Base-by-base conservation (phyloP, 179 eudicot species). In the Amaranthus tricolor region DNA sequence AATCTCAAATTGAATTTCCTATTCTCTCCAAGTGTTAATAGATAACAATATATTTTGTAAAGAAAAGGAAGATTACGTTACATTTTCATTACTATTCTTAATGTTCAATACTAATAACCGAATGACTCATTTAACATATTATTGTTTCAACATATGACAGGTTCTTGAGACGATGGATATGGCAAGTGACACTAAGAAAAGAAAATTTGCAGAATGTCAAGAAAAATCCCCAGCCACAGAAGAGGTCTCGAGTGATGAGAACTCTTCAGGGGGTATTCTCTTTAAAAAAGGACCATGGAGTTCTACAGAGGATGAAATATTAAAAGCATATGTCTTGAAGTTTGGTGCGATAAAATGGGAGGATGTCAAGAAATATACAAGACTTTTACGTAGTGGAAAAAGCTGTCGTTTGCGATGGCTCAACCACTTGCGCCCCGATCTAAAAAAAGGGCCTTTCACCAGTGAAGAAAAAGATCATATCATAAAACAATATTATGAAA, bases 351-450 rank as follows among this genome's bases (percentile, higher is more conserved):
- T 84, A 11, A 85, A 83, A 45, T 85, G 88, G 88, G 83, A 85
- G 74, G 88, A 86, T 68, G 86, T 85, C 59, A 86, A 85, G 45
- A 85, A 80, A 60, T 76, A 80, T 73, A 80, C 88, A 14, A 86
- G 88, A 60, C 84, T 85, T 62, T 80, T 84, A 65, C 82, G 88
- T 40, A 82, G 88, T 76, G 88, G 88, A 52, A 85, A 85, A 76
- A 85, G 88, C 62, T 85, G 88, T 71, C 88, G 88, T 47, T 53
- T 85, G 77, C 75, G 88, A 76, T 85, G 88, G 88, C 84, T 86
- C 62, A 85, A 85, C 78, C 88, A 85, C 73, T 78, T 85, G 56
- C 81, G 86, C 66, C 88, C 88, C 7, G 86, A 85, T 74, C 74
- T 85, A 79, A 85, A 80, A 76, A 85, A 80, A 77, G 86, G 86